Percentiles rank a stretch among this genome's conserved stretches.
Conservation (phyloP, 2,329 filamentous ascomycete species). For the Colletotrichum aenigma region DNA sequence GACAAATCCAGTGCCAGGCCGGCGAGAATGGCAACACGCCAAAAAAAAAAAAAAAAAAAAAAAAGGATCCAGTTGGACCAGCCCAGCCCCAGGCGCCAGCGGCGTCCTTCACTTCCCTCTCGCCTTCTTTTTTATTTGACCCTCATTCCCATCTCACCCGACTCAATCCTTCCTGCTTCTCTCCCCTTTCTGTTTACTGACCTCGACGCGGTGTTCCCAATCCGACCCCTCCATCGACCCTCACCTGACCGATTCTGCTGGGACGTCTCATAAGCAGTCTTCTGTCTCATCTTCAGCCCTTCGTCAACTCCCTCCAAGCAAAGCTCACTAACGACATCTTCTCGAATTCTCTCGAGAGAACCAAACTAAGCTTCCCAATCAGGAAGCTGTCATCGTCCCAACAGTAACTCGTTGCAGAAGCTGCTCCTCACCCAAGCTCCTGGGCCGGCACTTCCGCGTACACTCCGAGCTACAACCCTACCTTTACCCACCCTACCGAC, state of each 20-base stretch:
- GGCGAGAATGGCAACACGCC: constrained; percentile 6
- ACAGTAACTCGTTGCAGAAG: background rate
- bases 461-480: background rate
- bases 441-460: background rate
- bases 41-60: background rate
- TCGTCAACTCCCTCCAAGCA: background rate
- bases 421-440: background rate
- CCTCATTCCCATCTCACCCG: constrained; percentile 4
- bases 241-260: background rate
- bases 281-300: background rate
- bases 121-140: background rate
- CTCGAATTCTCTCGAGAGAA: background rate
- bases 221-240: background rate
- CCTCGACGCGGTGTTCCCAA: background rate
- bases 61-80: background rate
- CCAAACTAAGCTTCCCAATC: background rate
- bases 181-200: background rate
- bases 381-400: constrained; percentile 1
- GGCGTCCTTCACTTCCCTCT: background rate
- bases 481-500: background rate
- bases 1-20: background rate
- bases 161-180: background rate
- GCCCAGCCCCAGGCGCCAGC: background rate
- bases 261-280: background rate
- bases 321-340: background rate